A percentile compares a stretch with the other conserved stretches of the same genome.
phyloP scores from a whole-genome alignment of 2,329 filamentous ascomycete genomes.

The Cordyceps cicadae region DNA sequence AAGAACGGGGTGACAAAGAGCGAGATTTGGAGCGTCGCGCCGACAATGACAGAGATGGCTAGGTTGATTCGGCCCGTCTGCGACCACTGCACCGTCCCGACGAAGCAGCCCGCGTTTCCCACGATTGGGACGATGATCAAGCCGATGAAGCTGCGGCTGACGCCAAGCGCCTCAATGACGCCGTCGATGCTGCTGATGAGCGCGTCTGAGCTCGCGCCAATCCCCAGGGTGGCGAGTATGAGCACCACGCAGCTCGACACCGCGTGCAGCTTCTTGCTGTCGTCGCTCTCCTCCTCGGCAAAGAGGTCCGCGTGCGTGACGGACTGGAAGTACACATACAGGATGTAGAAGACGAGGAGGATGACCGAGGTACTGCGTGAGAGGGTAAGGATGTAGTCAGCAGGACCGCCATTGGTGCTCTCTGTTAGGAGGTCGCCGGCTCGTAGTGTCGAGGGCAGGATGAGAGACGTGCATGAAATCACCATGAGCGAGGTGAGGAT shows the following conservation, averaged over 20 bases:
- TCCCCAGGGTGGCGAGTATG: constrained; percentile 14
- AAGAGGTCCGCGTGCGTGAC: constrained; percentile 10
- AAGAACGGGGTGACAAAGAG: constrained; percentile 16
- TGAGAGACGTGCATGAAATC: constrained; percentile 9
- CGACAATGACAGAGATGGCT: constrained; percentile 16
- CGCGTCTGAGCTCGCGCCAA: constrained; percentile 18
- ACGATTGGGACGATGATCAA: constrained; percentile 15
- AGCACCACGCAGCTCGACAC: constrained; percentile 14
- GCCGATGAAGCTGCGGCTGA: constrained; percentile 15
- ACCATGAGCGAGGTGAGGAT: constrained; percentile 11
- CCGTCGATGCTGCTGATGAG: constrained; percentile 19
- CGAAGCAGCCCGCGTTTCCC: constrained; percentile 15
- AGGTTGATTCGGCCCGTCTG: constrained; percentile 14
- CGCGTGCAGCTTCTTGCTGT: constrained; percentile 12
- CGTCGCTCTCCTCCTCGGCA: constrained; percentile 10
- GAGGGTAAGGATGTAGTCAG: constrained; percentile 9
- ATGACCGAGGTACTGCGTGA: constrained; percentile 11
- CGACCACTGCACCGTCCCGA: constrained; percentile 16
- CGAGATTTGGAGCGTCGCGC: constrained; percentile 16
- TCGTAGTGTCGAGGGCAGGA: constrained; percentile 7
- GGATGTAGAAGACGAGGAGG: constrained; percentile 6
- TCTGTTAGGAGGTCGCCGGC: constrained; percentile 1
- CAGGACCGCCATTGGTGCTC: not conserved
- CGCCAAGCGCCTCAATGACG: constrained; percentile 13
- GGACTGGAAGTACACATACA: constrained; percentile 10